Percentiles rank a stretch among this genome's conserved stretches.
Conservation (phyloP, 164 flowering plant species). For the Tetracentron sinense region DNA sequence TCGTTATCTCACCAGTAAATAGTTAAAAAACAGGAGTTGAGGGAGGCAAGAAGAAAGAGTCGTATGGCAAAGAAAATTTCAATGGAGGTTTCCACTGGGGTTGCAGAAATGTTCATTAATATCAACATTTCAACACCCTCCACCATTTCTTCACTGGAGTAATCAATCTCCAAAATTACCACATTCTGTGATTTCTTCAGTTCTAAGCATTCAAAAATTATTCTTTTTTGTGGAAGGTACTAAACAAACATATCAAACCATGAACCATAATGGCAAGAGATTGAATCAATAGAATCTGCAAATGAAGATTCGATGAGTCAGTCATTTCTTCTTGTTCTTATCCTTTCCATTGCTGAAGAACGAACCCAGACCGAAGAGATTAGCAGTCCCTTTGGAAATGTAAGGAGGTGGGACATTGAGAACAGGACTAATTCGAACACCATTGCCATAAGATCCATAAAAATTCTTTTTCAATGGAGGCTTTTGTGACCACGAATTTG, state of each 20-base stretch:
- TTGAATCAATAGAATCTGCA: conserved; percentile 15
- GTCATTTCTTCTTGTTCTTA: conserved; percentile 56
- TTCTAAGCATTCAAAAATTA: no score
- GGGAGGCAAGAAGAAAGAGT: no score
- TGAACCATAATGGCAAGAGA: not conserved
- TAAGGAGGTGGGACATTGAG: conserved; percentile 63
- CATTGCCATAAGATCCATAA: conserved; percentile 37
- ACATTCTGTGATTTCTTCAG: no score
- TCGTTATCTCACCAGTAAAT: no score
- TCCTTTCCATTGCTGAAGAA: conserved; percentile 59
- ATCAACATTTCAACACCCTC: no score
- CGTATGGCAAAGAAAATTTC: no score
- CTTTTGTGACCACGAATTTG: conserved; percentile 24
- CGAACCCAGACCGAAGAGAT: conserved; percentile 64
- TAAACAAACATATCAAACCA: no score
- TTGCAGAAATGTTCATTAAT: no score
- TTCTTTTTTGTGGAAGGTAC: no score
- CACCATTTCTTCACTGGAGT: no score
- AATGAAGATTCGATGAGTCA: not conserved
- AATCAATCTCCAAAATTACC: not conserved
- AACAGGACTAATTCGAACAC: conserved; percentile 54
- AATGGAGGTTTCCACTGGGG: no score
- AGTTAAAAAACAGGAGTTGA: no score
- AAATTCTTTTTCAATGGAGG: conserved; percentile 40
- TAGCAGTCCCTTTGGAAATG: conserved; percentile 46